Base-by-base conservation (phyloP, 768 basidiomycete species). In the Boletellus ananiceps region DNA sequence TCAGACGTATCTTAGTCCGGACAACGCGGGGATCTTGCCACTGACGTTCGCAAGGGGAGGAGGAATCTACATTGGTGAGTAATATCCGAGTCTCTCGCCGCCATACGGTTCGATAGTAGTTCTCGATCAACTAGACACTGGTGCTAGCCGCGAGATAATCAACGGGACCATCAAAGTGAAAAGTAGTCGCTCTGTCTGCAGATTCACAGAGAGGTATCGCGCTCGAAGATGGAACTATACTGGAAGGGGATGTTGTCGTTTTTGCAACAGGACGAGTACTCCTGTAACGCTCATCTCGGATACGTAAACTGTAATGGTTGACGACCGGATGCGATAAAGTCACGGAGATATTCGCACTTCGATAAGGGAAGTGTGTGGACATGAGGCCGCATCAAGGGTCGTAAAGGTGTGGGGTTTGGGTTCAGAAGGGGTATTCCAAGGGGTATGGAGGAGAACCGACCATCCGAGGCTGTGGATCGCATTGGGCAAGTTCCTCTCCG, bases 381-480 rank as follows among this genome's bases (percentile, higher is more conserved):
- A 74, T 3, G 72, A 75, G 18, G 60, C 79, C 8, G 71, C 67
- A 1, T 54, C 69, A 34, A 69, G 71, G 60, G 68, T 83, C 50
- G 72, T 76, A 46, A 70, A 74, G n/a, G 63, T 85, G 13, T 81
- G 84, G 86, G 80, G 85, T 33, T 57, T 88, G 48, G 75, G 84
- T 61, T 65, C 70, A 34, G 82, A 90, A 66, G 82, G 84, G 2
- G 83, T 87, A 59, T 57, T 82, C 21, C 68, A 74, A 16, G 78
- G 78, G 0, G 60, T 58, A 13, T 69, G 63, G 64, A 67, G 62
- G 50, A 59, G 59, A 38, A 67, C 58, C 0, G 64, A 62, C 7
- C 57, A 70, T 50, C 58, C 74, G 18, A 75, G 76, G 40, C 44
- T 69, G 29, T 69, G 67, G 61, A 46, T 65, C 29, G 61, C 56